These are phyloP conservation scores for Tricholoma terreum DNA, from an alignment of 768 basidiomycete genomes.

Conservation along the genomic window DNA sequence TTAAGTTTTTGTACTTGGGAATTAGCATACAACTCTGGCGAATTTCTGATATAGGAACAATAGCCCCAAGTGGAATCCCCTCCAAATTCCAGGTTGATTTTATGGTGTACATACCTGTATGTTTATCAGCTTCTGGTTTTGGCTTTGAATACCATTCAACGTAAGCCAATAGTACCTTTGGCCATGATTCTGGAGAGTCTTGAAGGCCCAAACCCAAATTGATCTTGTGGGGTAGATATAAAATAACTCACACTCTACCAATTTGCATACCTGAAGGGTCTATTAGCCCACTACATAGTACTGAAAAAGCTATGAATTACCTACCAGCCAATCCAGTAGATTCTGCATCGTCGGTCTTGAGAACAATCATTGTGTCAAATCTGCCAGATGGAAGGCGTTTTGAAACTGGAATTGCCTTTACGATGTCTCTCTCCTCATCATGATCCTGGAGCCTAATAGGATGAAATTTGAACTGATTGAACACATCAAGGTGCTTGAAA, in stretches of 20 bases:
- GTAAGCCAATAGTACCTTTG: constrained; percentile 10
- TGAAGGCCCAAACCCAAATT: neutral
- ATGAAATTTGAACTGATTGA: neutral
- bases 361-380: neutral
- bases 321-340: constrained; percentile 16
- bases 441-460: neutral
- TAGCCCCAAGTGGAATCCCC: constrained; percentile 7
- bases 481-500: neutral
- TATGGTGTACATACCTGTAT: constrained; percentile 7
- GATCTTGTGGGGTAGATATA: constrained; percentile 12
- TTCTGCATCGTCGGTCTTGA: neutral
- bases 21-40: constrained; percentile 31
- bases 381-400: neutral
- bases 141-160: constrained; percentile 6
- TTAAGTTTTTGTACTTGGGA: constrained; percentile 17
- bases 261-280: constrained; percentile 13
- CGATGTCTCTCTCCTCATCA: neutral
- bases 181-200: constrained; percentile 9
- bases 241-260: constrained; percentile 22
- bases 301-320: neutral
- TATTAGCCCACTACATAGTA: neutral
- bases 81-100: neutral
- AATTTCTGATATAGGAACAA: constrained; percentile 30
- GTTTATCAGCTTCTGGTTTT: neutral
- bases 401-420: neutral